Percentiles rank a stretch among this genome's conserved stretches.
Evolutionary conservation across 352 stramenopile genomes (phyloP).

Genomic region (Globisporangium megalacanthum): DNA sequence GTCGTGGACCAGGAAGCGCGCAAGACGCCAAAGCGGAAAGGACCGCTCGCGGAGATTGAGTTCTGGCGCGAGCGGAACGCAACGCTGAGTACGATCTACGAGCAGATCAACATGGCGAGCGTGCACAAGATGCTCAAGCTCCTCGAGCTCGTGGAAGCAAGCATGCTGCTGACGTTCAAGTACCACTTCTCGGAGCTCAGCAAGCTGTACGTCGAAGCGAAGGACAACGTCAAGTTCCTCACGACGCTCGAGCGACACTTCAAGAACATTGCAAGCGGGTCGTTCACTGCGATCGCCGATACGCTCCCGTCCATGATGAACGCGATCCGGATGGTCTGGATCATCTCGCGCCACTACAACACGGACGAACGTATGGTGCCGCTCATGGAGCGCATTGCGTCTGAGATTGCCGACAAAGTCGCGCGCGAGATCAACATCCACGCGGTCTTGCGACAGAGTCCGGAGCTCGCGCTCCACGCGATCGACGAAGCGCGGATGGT

Average conservation of each 20-base stretch:
- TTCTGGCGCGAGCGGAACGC: constrained; percentile 95
- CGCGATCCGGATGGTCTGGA: constrained; percentile 96
- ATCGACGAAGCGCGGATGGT: constrained; percentile 91
- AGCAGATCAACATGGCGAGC: constrained; percentile 94
- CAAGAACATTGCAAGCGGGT: constrained; percentile 91
- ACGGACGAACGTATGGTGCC: constrained; percentile 96
- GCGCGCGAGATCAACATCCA: constrained; percentile 89
- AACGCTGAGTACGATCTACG: constrained; percentile 92
- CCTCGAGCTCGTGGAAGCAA: constrained; percentile 87
- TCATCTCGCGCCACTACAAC: constrained; percentile 97
- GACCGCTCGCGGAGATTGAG: constrained; percentile 93
- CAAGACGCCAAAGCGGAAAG: constrained; percentile 86
- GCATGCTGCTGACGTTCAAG: constrained; percentile 91
- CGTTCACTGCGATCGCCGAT: constrained; percentile 89
- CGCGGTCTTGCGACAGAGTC: constrained; percentile 79
- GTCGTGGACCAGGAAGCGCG: constrained; percentile 88
- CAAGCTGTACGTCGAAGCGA: constrained; percentile 94
- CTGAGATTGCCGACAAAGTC: constrained; percentile 92
- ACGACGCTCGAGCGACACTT: constrained; percentile 95
- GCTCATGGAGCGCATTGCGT: constrained; percentile 94
- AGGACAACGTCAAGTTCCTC: constrained; percentile 96
- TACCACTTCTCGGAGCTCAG: constrained; percentile 93
- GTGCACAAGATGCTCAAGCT: constrained; percentile 95
- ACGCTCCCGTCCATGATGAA: constrained; percentile 96
- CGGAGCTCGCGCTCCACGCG: constrained; percentile 67